phyloP scores from a whole-genome alignment of 1,139 yeast genomes.

The Yamadazyma spencermartinsiae region DNA sequence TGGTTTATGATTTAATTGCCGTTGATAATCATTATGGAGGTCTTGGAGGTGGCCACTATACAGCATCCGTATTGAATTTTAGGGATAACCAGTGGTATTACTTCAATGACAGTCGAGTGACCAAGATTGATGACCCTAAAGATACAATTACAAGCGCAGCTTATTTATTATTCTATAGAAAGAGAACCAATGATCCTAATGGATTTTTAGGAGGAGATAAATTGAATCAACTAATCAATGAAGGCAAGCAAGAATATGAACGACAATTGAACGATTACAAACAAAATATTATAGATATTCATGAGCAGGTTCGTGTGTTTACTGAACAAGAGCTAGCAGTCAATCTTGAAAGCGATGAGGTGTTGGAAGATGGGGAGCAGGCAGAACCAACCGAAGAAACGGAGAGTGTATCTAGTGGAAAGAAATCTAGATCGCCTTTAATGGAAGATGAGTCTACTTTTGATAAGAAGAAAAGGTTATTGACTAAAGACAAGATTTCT shows the following conservation, averaged over 20 bases:
- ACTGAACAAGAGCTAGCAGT: conserved; percentile 11
- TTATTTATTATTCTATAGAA: conserved; percentile 80
- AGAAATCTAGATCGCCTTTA: conserved; percentile 23
- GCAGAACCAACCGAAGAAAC: conserved; percentile 20
- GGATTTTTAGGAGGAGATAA: conserved; percentile 38
- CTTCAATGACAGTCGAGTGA: conserved; percentile 83
- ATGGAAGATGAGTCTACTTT: conserved; percentile 11
- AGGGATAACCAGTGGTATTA: conserved; percentile 83
- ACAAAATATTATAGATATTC: conserved; percentile 14
- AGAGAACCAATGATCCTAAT: conserved; percentile 33
- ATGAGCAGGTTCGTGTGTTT: conserved; percentile 21
- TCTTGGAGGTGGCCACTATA: conserved; percentile 96
- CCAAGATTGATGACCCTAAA: conserved; percentile 55
- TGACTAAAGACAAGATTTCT: conserved; percentile 12
- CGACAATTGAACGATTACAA: conserved; percentile 14
- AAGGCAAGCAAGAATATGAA: conserved; percentile 23
- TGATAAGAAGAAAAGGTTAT: conserved; percentile 14
- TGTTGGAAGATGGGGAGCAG: conserved; percentile 8
- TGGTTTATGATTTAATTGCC: conserved; percentile 80
- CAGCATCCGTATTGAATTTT: conserved; percentile 83
- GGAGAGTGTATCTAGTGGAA: conserved; percentile 13
- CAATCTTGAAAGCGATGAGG: conserved; percentile 21
- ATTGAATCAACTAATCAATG: conserved; percentile 26
- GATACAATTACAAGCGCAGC: conserved; percentile 80
- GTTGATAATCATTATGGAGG: conserved; percentile 98